phyloP scores from a whole-genome alignment of 345 rosid species.

The Eucalyptus lansdowneana region DNA sequence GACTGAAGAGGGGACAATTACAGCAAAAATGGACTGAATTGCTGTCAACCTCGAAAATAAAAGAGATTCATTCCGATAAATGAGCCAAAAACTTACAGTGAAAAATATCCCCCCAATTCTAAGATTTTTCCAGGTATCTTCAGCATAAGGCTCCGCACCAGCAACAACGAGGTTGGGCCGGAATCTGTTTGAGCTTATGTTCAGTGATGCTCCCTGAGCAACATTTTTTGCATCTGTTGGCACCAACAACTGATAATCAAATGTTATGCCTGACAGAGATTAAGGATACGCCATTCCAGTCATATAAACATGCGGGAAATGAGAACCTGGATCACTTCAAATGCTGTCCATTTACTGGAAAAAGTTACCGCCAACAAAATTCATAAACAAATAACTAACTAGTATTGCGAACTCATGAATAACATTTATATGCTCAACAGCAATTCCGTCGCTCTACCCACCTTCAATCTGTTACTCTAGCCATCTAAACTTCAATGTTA shows the following conservation, averaged over 20 bases:
- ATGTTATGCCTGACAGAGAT: not conserved
- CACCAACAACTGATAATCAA: not conserved
- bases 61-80: not conserved
- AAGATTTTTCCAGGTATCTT: slow-evolving; percentile 75
- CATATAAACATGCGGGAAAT: not conserved
- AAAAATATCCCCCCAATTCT: slow-evolving; percentile 47
- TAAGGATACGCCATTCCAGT: not conserved
- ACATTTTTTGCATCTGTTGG: slow-evolving; percentile 11
- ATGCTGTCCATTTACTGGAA: not conserved
- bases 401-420: not conserved
- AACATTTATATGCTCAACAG: not conserved
- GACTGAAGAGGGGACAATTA: slow-evolving; percentile 25
- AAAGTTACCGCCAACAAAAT: not conserved
- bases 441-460: not conserved
- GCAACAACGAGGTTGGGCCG: slow-evolving; percentile 75
- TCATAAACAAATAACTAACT: not conserved
- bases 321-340: not conserved
- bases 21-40: not conserved
- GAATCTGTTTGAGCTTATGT: slow-evolving; percentile 53
- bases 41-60: not conserved
- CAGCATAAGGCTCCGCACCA: slow-evolving; percentile 74
- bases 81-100: slow-evolving; percentile 26
- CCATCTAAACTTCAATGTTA: not conserved
- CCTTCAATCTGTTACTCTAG: not conserved
- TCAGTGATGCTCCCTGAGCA: slow-evolving; percentile 4